phyloP scores from a whole-genome alignment of 306 rosid genomes.

The Fragaria iinumae region DNA sequence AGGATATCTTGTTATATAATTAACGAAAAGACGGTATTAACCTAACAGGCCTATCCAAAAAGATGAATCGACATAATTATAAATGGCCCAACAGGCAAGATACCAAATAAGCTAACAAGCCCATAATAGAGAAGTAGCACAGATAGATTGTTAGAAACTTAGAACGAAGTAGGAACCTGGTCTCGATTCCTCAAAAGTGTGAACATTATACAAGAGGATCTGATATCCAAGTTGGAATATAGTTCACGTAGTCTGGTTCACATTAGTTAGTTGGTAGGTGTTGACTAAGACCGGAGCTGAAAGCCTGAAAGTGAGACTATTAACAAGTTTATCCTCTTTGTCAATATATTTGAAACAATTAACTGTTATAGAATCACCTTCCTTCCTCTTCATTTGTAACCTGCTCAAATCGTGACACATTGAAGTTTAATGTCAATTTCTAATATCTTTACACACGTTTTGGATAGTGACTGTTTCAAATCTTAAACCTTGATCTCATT shows the following conservation, averaged over 20 bases:
- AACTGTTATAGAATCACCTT: background rate
- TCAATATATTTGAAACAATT: background rate
- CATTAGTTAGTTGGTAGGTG: background rate
- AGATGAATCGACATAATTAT: no score
- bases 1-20: no score
- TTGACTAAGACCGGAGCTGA: background rate
- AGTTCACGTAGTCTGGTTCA: background rate
- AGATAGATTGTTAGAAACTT: no score
- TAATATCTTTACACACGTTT: background rate
- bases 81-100: no score
- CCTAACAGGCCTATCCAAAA: no score
- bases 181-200: no score
- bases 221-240: no score
- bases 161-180: no score
- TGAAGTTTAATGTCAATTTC: background rate
- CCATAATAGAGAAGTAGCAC: no score
- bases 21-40: no score
- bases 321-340: background rate
- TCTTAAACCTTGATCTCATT: background rate
- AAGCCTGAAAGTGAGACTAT: background rate
- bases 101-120: no score
- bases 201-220: no score
- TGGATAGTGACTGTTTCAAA: background rate
- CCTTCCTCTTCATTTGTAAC: background rate
- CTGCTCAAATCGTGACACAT: background rate